Conservation (phyloP, 192 early-diverging fungal genomes). For the Chytriomyces sp. region DNA sequence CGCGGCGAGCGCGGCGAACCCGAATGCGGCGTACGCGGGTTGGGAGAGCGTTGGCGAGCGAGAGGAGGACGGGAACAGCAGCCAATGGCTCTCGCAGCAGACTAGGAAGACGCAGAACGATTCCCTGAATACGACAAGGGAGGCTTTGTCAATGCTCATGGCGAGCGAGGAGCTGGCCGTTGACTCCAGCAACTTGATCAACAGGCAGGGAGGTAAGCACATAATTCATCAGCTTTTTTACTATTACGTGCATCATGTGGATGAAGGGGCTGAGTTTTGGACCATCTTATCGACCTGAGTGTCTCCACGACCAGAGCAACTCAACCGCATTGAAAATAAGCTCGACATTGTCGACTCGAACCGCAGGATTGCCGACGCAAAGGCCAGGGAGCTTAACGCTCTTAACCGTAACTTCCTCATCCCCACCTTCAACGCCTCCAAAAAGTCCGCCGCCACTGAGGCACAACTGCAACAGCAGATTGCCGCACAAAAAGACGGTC, state of each 20-base stretch:
- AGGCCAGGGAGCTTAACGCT: conserved; percentile 49
- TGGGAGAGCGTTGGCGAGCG: background rate
- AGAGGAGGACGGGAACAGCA: conserved; percentile 22
- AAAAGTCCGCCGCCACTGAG: conserved; percentile 41
- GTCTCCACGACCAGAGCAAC: conserved; percentile 41
- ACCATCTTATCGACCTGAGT: background rate
- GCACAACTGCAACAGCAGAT: conserved; percentile 27
- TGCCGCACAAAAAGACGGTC: background rate
- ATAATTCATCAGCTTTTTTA: background rate
- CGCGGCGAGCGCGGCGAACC: background rate
- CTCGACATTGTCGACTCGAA: conserved; percentile 44
- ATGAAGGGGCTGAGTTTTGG: background rate
- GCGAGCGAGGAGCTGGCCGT: conserved; percentile 8
- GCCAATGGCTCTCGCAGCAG: conserved; percentile 37
- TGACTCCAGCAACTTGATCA: background rate
- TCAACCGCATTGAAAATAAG: conserved; percentile 39
- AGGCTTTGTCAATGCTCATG: conserved; percentile 47
- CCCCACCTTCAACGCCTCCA: conserved; percentile 49
- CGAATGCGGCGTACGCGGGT: background rate
- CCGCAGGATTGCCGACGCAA: conserved; percentile 45
- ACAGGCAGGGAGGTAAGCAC: background rate
- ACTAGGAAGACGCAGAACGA: conserved; percentile 51
- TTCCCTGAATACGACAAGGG: conserved; percentile 41
- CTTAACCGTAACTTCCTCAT: conserved; percentile 54
- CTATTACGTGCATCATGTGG: background rate